Evolutionary conservation across 2,329 filamentous ascomycete species (phyloP), one percentile per base, ranked within the genome.

Genomic region (Ambrosiella beaveri): DNA sequence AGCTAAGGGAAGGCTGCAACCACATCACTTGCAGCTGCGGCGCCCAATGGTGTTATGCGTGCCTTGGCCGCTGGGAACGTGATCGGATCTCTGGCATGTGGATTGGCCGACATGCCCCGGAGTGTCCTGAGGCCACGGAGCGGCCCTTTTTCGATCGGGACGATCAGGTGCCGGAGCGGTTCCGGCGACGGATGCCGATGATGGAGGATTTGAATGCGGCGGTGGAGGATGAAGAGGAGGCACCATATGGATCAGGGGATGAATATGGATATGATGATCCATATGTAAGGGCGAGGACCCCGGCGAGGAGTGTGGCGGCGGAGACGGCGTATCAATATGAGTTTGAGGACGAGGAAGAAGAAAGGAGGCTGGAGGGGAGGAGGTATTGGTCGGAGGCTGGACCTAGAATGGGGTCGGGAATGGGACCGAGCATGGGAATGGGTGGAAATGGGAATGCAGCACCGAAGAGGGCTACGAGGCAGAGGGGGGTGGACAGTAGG

Each of bases 21-120:
- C 71, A 73, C 59, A 69, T 73, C 2, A 72, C 69, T 1, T 72
- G 71, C 70, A 63, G 65, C 5, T 73, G 71, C 54, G 66, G 68
- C 6, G 67, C 71, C 39, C 66, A 72, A 54, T 73, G 69, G 69
- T 72, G 70, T 61, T 72, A 71, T 62, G 15, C 69, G 8, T 73
- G 71, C 61, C 63, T 64, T 7, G 66, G 62, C 0, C 56, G 63
- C 2, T 71, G 66, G 57, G 63, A 64, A 36, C 61, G 59, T 40
- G 65, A 67, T 54, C 45, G 60, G 3, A 41, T 56, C 3, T 50
- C 53, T n/a, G 54, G 54, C 13, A 51, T 56, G 19, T 37, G 40
- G 35, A 53, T 56, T 27, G 56, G 53, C 41, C 45, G 38, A 13
- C 58, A 59, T 37, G 17, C 27, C 4, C 45, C 37, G 2, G 53